Percentiles rank a stretch among this genome's conserved stretches.
Evolutionary conservation across 495 filamentous ascomycete genomes (phyloP).

Genomic region (Aspergillus bertholletiae): DNA sequence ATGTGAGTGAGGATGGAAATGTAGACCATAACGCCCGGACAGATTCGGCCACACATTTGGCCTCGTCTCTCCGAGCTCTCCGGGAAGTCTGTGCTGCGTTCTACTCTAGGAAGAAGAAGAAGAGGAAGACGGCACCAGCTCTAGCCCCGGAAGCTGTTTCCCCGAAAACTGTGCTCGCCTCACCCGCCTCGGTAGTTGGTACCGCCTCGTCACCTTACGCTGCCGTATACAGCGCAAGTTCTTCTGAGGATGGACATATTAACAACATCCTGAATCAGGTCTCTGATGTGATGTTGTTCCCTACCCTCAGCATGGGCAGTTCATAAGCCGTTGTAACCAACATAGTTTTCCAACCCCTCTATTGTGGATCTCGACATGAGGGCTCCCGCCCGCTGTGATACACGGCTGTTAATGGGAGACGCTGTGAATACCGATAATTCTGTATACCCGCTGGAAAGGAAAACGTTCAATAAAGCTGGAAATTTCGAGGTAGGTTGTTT

Average conservation of each 20-base stretch:
- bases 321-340: slow-evolving; percentile 5
- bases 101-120: slow-evolving; percentile 17
- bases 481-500: not conserved
- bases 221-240: slow-evolving; percentile 3
- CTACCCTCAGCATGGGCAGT: slow-evolving; percentile 27
- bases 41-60: slow-evolving; percentile 37
- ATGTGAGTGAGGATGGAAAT: slow-evolving; percentile 36
- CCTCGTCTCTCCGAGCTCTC: slow-evolving; percentile 38
- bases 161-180: slow-evolving; percentile 19
- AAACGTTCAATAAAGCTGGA: not conserved
- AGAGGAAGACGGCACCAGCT: not conserved
- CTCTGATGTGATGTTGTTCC: slow-evolving; percentile 43
- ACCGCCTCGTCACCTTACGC: slow-evolving; percentile 14
- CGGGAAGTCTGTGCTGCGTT: slow-evolving; percentile 38
- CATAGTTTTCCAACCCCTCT: not conserved
- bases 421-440: not conserved
- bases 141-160: slow-evolving; percentile 10
- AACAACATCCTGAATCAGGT: slow-evolving; percentile 27
- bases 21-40: slow-evolving; percentile 29
- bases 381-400: not conserved
- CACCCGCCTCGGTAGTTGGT: slow-evolving; percentile 22
- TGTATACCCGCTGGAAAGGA: not conserved
- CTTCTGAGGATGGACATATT: slow-evolving; percentile 13
- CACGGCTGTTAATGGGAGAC: not conserved
- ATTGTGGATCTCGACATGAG: not conserved